Conservation (phyloP, 306 rosid species). For the Prunus fruticosa region DNA sequence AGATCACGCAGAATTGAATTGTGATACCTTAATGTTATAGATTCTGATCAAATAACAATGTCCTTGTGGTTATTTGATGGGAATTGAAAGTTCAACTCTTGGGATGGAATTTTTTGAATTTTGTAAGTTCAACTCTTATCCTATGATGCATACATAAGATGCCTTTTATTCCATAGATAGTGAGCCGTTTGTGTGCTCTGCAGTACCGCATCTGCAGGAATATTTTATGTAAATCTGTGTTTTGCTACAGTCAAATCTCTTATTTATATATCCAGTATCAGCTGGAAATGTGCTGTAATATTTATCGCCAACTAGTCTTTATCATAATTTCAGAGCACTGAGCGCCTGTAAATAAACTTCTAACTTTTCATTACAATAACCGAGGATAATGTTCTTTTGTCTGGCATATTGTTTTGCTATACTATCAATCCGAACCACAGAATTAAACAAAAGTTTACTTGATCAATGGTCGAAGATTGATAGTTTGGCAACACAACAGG, state of each 20-base stretch:
- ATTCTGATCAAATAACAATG: conserved; percentile 3
- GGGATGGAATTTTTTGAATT: background rate
- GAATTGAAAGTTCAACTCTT: background rate
- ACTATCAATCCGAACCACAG: background rate
- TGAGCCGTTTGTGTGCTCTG: background rate
- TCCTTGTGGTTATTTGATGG: background rate
- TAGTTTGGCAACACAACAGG: background rate
- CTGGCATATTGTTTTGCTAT: background rate
- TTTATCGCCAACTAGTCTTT: background rate
- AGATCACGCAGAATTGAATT: conserved; percentile 2
- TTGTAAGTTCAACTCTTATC: background rate
- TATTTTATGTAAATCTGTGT: background rate
- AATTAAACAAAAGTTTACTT: background rate
- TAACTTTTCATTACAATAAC: background rate
- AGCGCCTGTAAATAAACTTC: background rate
- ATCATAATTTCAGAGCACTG: background rate
- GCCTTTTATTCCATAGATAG: background rate
- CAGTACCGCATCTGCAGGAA: background rate
- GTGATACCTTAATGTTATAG: background rate
- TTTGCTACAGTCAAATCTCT: background rate
- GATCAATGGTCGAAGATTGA: conserved; percentile 12
- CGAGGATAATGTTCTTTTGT: background rate
- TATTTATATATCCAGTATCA: background rate
- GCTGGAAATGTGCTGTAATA: background rate
- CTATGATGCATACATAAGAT: background rate